phyloP scores from a whole-genome alignment of 2,329 filamentous ascomycete genomes.

The Cadophora sp. region DNA sequence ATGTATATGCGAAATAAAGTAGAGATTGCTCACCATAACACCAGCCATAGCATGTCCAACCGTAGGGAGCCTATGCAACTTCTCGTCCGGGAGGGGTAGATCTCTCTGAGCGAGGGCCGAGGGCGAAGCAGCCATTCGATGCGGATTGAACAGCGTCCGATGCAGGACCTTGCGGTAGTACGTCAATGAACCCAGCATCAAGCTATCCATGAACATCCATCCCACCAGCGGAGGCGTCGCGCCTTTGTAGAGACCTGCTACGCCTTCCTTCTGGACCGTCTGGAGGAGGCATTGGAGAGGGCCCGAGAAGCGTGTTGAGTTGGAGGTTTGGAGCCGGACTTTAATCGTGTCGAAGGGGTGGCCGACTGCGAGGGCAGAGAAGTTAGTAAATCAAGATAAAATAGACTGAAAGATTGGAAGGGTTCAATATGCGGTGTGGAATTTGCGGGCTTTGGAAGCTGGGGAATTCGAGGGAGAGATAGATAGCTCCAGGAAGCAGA shows the following conservation, averaged over 20 bases:
- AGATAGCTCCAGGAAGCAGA: neutral
- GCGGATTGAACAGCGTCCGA: constrained; percentile 76
- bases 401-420: neutral
- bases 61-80: constrained; percentile 65
- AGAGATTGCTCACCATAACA: constrained; percentile 56
- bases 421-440: neutral
- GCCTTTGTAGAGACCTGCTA: constrained; percentile 90
- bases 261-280: constrained; percentile 85
- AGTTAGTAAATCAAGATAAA: neutral
- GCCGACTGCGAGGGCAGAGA: constrained; percentile 51
- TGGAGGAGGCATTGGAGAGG: constrained; percentile 85
- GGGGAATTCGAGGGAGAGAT: neutral
- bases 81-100: constrained; percentile 40
- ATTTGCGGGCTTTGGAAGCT: neutral
- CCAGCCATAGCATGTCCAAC: constrained; percentile 89
- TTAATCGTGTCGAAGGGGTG: constrained; percentile 95
- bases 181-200: constrained; percentile 90
- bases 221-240: constrained; percentile 90
- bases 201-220: constrained; percentile 97
- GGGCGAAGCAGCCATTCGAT: constrained; percentile 44
- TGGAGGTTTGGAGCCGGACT: constrained; percentile 89
- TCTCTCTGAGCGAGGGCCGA: constrained; percentile 33
- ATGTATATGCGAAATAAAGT: neutral
- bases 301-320: constrained; percentile 78
- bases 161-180: constrained; percentile 86